Base-by-base conservation (phyloP, 2,329 filamentous ascomycete species). In the Ophiostoma ips region DNA sequence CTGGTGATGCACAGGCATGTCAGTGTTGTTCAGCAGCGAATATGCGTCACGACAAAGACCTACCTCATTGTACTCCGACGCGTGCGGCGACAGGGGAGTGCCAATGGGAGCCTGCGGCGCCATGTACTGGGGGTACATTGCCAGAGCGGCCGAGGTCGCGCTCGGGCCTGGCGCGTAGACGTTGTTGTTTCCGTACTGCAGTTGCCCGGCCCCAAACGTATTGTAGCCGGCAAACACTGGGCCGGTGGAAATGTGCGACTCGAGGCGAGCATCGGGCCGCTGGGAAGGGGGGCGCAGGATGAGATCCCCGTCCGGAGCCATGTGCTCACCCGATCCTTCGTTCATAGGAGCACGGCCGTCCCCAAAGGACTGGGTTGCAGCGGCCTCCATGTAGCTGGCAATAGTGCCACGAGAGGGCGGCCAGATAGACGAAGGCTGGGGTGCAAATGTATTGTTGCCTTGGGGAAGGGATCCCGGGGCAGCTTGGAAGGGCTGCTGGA, bases 1-100 rank as follows among this genome's bases (percentile, higher is more conserved):
- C 46, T 48, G 8, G 16, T n/a, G 15, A 33, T n/a, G 34, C 8
- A 18, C 2, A 12, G 28, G 31, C 28, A 44, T 21, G 21, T 7
- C 8, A 28, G 11, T 15, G 16, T 2, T 16, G 3, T 15, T 54
- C 9, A 44, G 9, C 6, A 16, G 15, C 30, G 9, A 7, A 30
- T 30, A 4, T 12, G 24, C 30, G 5, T 1, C 3, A 3, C 4
- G 24, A 31, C 33, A 5, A 9, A 15, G 60, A 62, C 67, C 61
- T 62, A 73, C 73, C 66, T 80, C 73, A 57, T 79, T 85, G 58
- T 88, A 88, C 60, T 88, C 84, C 5, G 77, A 81, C 24, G 83
- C 84, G 56, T 84, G 79, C 12, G 84, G 82, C 16, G 84, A 87
- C 38, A 88, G 69, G 8, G 80, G 72, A 16, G 81, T 84, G 24